A percentile compares a stretch with the other conserved stretches of the same genome.
phyloP scores from a whole-genome alignment of 2,329 filamentous ascomycete genomes.

The Metarhizium brunneum region DNA sequence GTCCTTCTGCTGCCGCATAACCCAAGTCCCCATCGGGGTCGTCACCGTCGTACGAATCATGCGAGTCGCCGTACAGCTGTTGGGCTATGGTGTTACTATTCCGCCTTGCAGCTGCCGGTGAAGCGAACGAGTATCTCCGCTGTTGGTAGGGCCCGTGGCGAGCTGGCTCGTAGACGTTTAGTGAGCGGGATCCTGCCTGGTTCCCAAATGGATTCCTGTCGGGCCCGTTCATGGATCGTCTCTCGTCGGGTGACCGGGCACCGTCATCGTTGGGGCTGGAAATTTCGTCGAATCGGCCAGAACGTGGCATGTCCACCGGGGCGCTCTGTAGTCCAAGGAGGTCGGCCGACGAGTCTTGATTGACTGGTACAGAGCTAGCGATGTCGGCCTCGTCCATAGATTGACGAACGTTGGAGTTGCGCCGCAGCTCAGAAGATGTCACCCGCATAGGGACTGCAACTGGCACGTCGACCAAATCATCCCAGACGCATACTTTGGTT shows the following conservation, averaged over 20 bases:
- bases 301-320: constrained; percentile 59
- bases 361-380: constrained; percentile 26
- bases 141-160: constrained; percentile 35
- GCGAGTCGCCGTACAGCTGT: constrained; percentile 39
- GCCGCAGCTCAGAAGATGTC: constrained; percentile 75
- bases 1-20: constrained; percentile 86
- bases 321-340: constrained; percentile 59
- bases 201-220: constrained; percentile 11
- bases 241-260: constrained; percentile 29
- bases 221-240: constrained; percentile 10
- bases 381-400: constrained; percentile 85
- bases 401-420: constrained; percentile 42
- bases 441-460: constrained; percentile 84
- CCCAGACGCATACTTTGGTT: constrained; percentile 92
- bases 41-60: constrained; percentile 57
- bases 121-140: constrained; percentile 45
- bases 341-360: constrained; percentile 41
- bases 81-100: constrained; percentile 43
- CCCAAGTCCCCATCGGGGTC: constrained; percentile 83
- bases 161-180: constrained; percentile 35
- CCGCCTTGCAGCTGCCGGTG: constrained; percentile 34
- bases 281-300: constrained; percentile 62
- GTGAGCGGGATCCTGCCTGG: constrained; percentile 30
- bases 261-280: constrained; percentile 34
- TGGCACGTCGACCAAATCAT: constrained; percentile 92